Evolutionary conservation across 306 rosid genomes (phyloP).

Genomic region (Gastrolobium bilobum): DNA sequence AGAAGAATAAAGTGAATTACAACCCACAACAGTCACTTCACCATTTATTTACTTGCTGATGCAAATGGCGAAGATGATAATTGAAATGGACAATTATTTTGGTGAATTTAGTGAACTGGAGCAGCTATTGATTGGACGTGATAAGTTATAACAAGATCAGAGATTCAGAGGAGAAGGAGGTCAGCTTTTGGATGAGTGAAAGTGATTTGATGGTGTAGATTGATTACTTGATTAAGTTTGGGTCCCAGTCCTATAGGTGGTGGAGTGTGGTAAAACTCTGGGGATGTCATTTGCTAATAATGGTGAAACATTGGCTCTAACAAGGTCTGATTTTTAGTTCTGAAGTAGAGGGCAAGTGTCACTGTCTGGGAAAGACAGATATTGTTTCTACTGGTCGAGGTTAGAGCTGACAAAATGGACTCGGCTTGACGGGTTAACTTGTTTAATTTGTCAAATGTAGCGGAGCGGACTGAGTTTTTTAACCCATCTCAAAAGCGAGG

Average conservation of each 20-base stretch:
- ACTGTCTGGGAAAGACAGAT: constrained; percentile 10
- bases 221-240: constrained; percentile 5
- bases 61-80: constrained; percentile 40
- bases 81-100: constrained; percentile 16
- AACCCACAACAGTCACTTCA: constrained; percentile 42
- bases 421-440: too few relatives aligned
- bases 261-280: constrained; percentile 37
- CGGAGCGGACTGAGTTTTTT: too few relatives aligned
- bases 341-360: background rate
- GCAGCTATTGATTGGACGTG: constrained; percentile 45
- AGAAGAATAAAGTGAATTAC: constrained; percentile 13
- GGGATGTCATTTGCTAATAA: constrained; percentile 42
- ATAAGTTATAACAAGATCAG: constrained; percentile 45
- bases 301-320: constrained; percentile 44
- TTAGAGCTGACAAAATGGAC: background rate
- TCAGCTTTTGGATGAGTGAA: constrained; percentile 52
- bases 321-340: constrained; percentile 38
- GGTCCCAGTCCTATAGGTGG: constrained; percentile 24
- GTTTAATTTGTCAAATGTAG: too few relatives aligned
- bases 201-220: constrained; percentile 55
- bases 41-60: constrained; percentile 45
- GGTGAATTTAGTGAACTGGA: constrained; percentile 22
- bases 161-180: constrained; percentile 48
- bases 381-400: background rate
- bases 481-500: too few relatives aligned